Base-by-base conservation (phyloP, 208 protist genomes). In the Porcisia deanei region DNA sequence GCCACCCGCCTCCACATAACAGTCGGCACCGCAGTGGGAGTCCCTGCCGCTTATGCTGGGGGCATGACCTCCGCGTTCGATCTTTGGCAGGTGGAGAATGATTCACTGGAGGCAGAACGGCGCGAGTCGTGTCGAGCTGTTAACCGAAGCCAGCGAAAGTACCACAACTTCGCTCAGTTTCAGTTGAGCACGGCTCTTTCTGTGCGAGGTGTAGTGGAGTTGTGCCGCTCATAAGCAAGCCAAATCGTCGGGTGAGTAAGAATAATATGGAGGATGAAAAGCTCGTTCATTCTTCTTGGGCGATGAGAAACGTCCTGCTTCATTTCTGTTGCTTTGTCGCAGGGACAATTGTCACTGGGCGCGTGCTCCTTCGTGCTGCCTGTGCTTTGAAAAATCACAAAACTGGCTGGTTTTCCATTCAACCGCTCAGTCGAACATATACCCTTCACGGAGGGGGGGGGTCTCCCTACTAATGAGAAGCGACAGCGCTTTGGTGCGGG, bases 131-230 rank as follows among this genome's bases (percentile, higher is more conserved):
- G 57, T 41, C 53, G 22, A 30, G 22, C 39, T 25, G 89, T 89
- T 12, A 88, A 80, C 52, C 86, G 91, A n/a, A 97, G 93, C 80
- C 79, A 86, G 16, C 55, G 83, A n/a, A 97, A 97, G 74, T 97
- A 89, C 74, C 85, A 90, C 78, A 97, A 97, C 80, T 97, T 95
- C 76, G 68, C 90, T 20, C 81, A 86, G 34, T 75, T 63, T 45
- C 49, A 47, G 37, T 67, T 88, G n/a, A 49, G 10, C 34, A 64
- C 52, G 3, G 69, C 57, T 37, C 34, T 88, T 43, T 20, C 47
- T 57, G 53, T 84, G 52, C 30, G 25, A 25, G 84, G 80, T 22
- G 74, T 73, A 20, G 72, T 86, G 55, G 73, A 80, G 76, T 9
- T 77, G 41, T 52, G 52, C 52, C 2, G 25, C 69, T 37, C 34